Conservation (phyloP, 73 alveolate genomes). For the Stentor roeselii region DNA sequence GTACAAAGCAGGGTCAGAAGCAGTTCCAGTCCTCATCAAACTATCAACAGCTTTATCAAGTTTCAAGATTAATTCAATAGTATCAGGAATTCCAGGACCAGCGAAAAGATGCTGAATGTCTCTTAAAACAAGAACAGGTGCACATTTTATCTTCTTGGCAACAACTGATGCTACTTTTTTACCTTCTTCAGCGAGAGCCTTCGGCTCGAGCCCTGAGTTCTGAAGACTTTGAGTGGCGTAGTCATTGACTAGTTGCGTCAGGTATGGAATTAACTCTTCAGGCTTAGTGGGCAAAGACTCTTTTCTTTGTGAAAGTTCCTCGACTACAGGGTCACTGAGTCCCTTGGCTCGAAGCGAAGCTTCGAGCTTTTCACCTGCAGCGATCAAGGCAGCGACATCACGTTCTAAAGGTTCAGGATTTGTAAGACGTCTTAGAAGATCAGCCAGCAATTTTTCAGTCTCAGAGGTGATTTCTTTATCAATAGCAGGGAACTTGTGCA, state of each 20-base stretch:
- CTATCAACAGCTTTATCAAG: not conserved
- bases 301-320: not conserved
- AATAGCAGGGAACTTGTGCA: not conserved
- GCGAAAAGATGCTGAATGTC: conserved; percentile 10
- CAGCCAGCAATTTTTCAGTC: not conserved
- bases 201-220: too few species aligned
- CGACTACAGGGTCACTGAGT: not conserved
- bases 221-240: not conserved
- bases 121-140: conserved; percentile 4
- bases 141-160: not conserved
- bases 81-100: not conserved
- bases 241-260: not conserved
- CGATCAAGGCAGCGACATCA: not conserved
- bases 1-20: not conserved
- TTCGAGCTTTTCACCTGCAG: conserved; percentile 8
- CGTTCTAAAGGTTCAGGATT: not conserved
- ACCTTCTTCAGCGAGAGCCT: conserved; percentile 8
- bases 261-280: not conserved
- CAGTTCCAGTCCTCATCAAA: not conserved
- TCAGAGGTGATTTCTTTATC: not conserved
- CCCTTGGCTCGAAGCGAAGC: not conserved
- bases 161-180: not conserved
- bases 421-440: not conserved
- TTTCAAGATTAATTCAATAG: not conserved
- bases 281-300: conserved; percentile 16